Evolutionary conservation across 257 asterid genomes (phyloP), one percentile per base, ranked within the genome.

Genomic region (Paulownia fortunei): DNA sequence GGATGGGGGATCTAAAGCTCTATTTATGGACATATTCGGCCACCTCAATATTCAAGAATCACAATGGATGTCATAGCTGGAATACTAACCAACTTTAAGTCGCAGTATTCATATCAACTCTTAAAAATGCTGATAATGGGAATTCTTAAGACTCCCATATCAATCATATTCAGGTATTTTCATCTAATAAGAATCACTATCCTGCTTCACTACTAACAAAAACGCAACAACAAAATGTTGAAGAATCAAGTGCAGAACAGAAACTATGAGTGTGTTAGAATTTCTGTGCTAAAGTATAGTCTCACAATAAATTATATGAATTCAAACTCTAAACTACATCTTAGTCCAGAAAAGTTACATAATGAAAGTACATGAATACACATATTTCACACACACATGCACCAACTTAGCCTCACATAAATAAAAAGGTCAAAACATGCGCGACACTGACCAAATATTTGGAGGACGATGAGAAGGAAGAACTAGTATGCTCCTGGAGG

Each of bases 391-490:
- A 59, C 64, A 56, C 15, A 56, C 19, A 62, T n/a, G n/a, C n/a
- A n/a, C n/a, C n/a, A n/a, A n/a, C n/a, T n/a, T n/a, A n/a, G n/a
- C n/a, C n/a, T n/a, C n/a, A n/a, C n/a, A n/a, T n/a, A n/a, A n/a
- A n/a, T n/a, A n/a, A n/a, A n/a, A n/a, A n/a, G n/a, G 2, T 15
- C 11, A 26, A 13, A 67, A 15, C 24, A 36, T 2, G 24, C 19
- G 59, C 62, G 19, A 46, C 26, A 72, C 82, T 77, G 56, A 82
- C 82, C 77, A 18, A 46, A 64, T 69, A 82, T 61, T 77, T 77
- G 79, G 85, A 76, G 52, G 87, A n/a, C n/a, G n/a, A 27, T 82
- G 74, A 76, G 52, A 85, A 36, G n/a, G 73, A 59, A 51, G 71
- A 5, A 66, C 76, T 24, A 24, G 69, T 49, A 81, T 81, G 76